Base-by-base conservation (phyloP, 345 rosid species). In the rapeseed (Brassica napus) region DNA sequence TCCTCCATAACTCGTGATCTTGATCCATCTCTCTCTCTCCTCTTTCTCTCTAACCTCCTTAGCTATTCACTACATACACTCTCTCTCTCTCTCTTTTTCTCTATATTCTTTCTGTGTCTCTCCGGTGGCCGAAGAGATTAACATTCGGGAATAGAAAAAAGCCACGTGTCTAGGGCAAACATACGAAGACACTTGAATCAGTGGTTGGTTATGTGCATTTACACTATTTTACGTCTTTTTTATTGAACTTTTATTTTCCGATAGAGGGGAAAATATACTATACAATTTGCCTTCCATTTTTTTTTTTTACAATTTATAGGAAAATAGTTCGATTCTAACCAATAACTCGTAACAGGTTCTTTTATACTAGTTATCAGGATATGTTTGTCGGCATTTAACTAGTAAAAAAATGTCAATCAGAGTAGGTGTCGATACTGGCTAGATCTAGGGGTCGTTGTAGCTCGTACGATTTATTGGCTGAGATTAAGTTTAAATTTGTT, bases 131-230 rank as follows among this genome's bases (percentile, higher is more conserved):
- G 71, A 68, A 71, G 78, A 68, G 81, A 77, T 80, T 81, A 79
- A 60, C 83, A 83, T 73, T 23, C n/a, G 63, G 72, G 81, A 73
- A 72, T 73, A 65, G 6, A 26, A 64, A 12, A 35, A 34, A 14
- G 75, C 71, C 92, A 86, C 92, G 89, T 89, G 90, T 79, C 77
- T 78, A 79, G 79, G 82, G 79, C 85, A 77, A 79, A 69, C 26
- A 39, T 63, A 39, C 5, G 65, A 44, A 75, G 32, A 74, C 71
- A 64, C 26, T 74, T 75, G 72, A 54, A 63, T 70, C 72, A 80
- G 68, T 80, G 71, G 83, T 62, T 54, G 21, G 68, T 37, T 79
- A 54, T 52, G 39, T 75, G 61, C 52, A 67, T 69, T 62, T 69
- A 68, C 68, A 63, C 60, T 62, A 62, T 11, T 68, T 55, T 31